These are phyloP conservation scores for Zygosaccharomyces pseudobailii DNA, from an alignment of 1,139 yeast genomes.

Conservation along the genomic window DNA sequence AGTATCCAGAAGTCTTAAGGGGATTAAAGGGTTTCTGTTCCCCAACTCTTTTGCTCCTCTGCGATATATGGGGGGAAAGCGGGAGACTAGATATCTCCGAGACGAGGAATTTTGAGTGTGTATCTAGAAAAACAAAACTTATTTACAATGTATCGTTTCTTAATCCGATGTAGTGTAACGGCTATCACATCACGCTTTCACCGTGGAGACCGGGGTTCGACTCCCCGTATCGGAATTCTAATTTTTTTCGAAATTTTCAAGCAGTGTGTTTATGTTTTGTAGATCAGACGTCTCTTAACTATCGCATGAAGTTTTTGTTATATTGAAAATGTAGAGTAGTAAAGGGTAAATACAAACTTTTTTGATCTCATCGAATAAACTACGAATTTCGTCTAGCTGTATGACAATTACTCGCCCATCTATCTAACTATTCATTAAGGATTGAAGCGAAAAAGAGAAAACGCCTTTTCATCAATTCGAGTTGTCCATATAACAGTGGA, in stretches of 20 bases:
- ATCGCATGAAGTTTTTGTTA: too few relatives aligned
- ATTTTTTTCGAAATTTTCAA: not conserved
- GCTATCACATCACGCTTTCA: conserved; percentile 17
- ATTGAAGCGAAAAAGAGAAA: not conserved
- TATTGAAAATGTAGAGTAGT: too few relatives aligned
- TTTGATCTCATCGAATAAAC: not conserved
- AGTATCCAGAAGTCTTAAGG: not conserved
- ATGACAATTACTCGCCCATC: not conserved
- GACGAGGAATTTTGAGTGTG: too few relatives aligned
- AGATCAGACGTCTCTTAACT: not conserved
- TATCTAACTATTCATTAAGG: not conserved
- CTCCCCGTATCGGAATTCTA: conserved; percentile 14
- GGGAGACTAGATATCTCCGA: too few relatives aligned
- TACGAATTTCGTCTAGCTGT: not conserved
- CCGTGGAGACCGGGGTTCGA: conserved; percentile 16
- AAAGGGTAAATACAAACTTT: not conserved
- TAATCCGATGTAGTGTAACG: conserved; percentile 18
- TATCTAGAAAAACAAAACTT: too few relatives aligned
- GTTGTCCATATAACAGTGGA: not conserved
- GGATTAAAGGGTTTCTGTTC: not conserved
- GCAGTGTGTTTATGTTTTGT: conserved; percentile 5
- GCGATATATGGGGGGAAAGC: not conserved
- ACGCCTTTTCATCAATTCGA: not conserved
- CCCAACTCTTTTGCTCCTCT: not conserved
- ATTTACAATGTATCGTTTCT: not conserved